Conservation (phyloP, 192 early-diverging fungal species). For the Endogone sp. region DNA sequence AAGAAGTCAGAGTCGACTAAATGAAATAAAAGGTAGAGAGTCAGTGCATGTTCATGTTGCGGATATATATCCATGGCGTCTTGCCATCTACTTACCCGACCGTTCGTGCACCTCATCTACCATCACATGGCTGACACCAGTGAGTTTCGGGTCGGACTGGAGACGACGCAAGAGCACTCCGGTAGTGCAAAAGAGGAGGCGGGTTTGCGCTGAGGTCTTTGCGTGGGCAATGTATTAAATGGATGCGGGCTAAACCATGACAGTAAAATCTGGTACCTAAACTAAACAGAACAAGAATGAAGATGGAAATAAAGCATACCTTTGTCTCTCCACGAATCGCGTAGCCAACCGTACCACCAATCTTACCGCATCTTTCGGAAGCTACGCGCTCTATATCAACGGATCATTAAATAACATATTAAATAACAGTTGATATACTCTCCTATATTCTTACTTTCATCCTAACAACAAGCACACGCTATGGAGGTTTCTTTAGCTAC, state of each 20-base stretch:
- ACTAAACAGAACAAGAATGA: neutral
- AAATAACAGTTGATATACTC: no score
- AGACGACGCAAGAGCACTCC: constrained; percentile 70
- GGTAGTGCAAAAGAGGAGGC: constrained; percentile 33
- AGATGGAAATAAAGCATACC: neutral
- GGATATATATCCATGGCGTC: neutral
- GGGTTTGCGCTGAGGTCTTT: constrained; percentile 12
- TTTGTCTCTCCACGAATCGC: constrained; percentile 30
- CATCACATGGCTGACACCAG: constrained; percentile 68
- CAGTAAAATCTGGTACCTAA: neutral
- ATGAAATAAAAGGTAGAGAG: neutral
- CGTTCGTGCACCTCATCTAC: constrained; percentile 85
- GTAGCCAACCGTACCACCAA: constrained; percentile 31
- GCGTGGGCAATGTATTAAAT: neutral
- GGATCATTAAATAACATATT: no score
- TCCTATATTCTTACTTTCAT: no score
- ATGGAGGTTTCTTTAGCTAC: neutral
- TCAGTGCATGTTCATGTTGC: neutral
- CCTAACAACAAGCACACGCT: no score
- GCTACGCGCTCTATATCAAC: constrained; percentile 32
- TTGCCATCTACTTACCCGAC: constrained; percentile 16
- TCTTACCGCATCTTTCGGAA: constrained; percentile 21
- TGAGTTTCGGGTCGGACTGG: constrained; percentile 55
- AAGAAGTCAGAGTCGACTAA: constrained; percentile 74
- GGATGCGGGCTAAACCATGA: no score